Evolutionary conservation across 2,329 filamentous ascomycete genomes (phyloP).

Genomic region (Fusarium sp.): DNA sequence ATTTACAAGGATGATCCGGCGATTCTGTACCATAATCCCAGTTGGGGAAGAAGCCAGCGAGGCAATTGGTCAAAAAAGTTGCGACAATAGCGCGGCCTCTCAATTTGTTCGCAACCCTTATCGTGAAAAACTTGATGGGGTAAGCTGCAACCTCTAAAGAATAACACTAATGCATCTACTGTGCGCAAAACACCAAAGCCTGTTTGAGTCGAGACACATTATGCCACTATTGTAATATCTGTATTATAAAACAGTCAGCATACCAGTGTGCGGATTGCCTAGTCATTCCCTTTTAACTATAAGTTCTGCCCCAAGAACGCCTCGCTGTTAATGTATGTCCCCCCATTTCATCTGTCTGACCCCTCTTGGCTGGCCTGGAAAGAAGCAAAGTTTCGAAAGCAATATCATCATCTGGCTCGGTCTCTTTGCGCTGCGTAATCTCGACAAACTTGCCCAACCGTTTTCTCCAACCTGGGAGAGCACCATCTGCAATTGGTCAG

Average conservation of each 20-base stretch:
- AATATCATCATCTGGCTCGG: accelerated
- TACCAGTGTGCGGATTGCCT: too few species aligned
- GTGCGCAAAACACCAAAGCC: neutral
- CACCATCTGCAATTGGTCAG: neutral
- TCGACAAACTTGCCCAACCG: neutral
- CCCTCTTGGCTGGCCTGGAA: accelerated
- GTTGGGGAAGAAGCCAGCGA: neutral
- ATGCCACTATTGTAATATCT: too few species aligned
- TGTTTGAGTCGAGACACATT: neutral
- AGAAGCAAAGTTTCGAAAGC: neutral
- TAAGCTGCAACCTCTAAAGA: neutral
- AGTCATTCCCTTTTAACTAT: neutral
- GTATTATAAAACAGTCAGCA: too few species aligned
- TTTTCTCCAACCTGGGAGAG: neutral
- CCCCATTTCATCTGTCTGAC: neutral
- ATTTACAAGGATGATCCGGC: neutral
- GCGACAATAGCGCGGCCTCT: too few species aligned
- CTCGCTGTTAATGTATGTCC: accelerated
- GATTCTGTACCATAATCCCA: neutral
- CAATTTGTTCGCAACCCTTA: too few species aligned
- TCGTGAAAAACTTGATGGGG: too few species aligned
- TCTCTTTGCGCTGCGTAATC: neutral
- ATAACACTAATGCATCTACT: accelerated
- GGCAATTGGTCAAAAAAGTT: accelerated
- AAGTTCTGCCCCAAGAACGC: neutral